Evolutionary conservation across 78 protist species (phyloP).

Genomic region (Tieghemostelium lacteum): DNA sequence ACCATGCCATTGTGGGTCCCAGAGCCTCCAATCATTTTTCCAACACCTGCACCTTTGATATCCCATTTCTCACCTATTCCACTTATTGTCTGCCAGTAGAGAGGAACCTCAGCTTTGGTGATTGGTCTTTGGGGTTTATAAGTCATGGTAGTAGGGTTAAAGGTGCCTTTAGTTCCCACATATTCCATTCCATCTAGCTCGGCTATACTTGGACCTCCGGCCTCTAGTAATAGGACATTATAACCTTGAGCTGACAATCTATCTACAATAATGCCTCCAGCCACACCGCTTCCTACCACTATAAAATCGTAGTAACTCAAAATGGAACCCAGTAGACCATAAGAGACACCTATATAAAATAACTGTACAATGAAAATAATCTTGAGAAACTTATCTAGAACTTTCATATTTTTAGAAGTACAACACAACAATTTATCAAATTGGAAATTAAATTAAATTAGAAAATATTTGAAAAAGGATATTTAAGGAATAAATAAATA

Average conservation of each 20-base stretch:
- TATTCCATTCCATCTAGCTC: slow-evolving; percentile 41
- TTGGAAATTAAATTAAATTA: no score
- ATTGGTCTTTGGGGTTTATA: slow-evolving; percentile 54
- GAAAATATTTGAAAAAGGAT: no score
- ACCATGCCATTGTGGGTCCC: slow-evolving; percentile 74
- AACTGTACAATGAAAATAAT: no score
- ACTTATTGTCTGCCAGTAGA: slow-evolving; percentile 17
- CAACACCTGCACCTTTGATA: slow-evolving; percentile 37
- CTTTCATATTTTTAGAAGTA: no score
- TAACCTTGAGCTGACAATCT: slow-evolving; percentile 55
- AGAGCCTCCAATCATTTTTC: slow-evolving; percentile 60
- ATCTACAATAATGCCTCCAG: slow-evolving; percentile 36
- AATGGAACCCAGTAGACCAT: no score
- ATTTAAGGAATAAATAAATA: no score
- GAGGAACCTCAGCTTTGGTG: slow-evolving; percentile 69
- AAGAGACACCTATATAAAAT: no score
- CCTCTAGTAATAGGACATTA: slow-evolving; percentile 33
- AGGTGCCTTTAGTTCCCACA: slow-evolving; percentile 51
- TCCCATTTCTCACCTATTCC: slow-evolving; percentile 50
- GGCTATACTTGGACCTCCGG: slow-evolving; percentile 24
- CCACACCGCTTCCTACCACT: slow-evolving; percentile 49
- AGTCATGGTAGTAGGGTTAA: background rate
- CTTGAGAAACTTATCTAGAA: no score
- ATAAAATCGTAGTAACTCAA: slow-evolving; percentile 25
- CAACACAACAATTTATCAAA: no score